Base-by-base conservation (phyloP, 345 rosid genomes). In the Lepidium africanum region DNA sequence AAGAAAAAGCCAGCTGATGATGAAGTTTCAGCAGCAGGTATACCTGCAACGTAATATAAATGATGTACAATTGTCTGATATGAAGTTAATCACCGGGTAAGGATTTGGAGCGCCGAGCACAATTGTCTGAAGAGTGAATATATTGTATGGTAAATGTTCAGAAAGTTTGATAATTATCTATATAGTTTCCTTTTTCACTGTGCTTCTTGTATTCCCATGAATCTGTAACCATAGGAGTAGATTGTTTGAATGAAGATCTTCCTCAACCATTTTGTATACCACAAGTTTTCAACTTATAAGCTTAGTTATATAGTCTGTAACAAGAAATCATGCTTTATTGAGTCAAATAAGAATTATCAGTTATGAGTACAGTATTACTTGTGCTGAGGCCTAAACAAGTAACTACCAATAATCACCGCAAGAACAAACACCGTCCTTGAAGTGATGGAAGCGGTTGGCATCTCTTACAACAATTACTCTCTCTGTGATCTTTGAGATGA, bases 391-490 rank as follows among this genome's bases (percentile, higher is more conserved):
- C 36, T 36, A 50, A 43, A 65, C 15, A 40, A 65, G 39, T 43
- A 14, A 47, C 69, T 75, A 90, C 92, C 96, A 86, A 55, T 86
- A 88, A 65, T 90, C 97, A 76, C 87, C 86, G 61, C 97, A 90
- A 54, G 97, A 85, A 63, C 95, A 88, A 42, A 76, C 58, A 11
- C 97, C 97, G 38, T 83, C 88, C 75, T 81, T 71, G 75, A 90
- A 90, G 60, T 85, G 97, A 74, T 88, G 96, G 77, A 90, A 88
- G 49, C 97, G 78, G 73, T 84, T 90, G 45, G 92, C 90, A 62
- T 90, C 95, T 67, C 92, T 83, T 9, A 86, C 97, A 32, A 86
- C 85, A 47, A 88, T 90, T 53, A 77, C 82, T 76, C 97, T 84
- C 54, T 75, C 59, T 35, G 89, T 81, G 48, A 90, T 76, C 85